Percentiles rank a stretch among this genome's conserved stretches.
These are phyloP conservation scores for Solanum sparsipilum DNA, from an alignment of 257 asterid species.

Conservation along the genomic window DNA sequence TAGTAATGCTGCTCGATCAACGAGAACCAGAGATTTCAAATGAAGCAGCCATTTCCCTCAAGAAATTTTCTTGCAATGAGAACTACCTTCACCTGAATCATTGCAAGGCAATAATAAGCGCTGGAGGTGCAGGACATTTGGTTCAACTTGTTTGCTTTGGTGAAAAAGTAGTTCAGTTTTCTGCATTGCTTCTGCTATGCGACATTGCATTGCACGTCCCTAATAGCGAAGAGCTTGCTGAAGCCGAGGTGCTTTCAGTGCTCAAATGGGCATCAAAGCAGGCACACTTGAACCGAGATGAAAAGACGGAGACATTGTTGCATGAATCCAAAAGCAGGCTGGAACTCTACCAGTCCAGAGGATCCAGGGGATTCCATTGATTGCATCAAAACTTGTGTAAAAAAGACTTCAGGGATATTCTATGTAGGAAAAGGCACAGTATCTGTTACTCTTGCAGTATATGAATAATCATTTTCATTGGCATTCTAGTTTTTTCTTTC, in stretches of 20 bases:
- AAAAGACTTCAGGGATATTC: neutral
- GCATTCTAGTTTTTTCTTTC: neutral
- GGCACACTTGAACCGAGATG: slow-evolving; percentile 18
- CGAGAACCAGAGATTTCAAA: slow-evolving; percentile 14
- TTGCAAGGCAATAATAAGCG: slow-evolving; percentile 25
- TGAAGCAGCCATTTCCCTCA: slow-evolving; percentile 30
- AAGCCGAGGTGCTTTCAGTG: slow-evolving; percentile 23
- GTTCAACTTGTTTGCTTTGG: slow-evolving; percentile 32
- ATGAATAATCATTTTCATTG: neutral
- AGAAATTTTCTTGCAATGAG: slow-evolving; percentile 32
- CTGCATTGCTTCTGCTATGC: slow-evolving; percentile 23
- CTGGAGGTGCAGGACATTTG: slow-evolving; percentile 31
- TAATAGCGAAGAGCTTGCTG: slow-evolving; percentile 31
- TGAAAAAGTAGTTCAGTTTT: slow-evolving; percentile 19
- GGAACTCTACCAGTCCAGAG: slow-evolving; percentile 32
- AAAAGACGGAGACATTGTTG: slow-evolving; percentile 16
- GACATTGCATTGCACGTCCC: slow-evolving; percentile 32
- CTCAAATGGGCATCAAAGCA: slow-evolving; percentile 34
- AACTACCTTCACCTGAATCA: slow-evolving; percentile 33
- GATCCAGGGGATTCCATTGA: slow-evolving; percentile 21
- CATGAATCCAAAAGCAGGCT: slow-evolving; percentile 19
- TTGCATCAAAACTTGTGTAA: neutral
- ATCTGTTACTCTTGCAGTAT: neutral
- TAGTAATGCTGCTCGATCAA: slow-evolving; percentile 30
- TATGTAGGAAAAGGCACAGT: neutral